Evolutionary conservation across 2,329 filamentous ascomycete species (phyloP).

Genomic region (Phoma sp.): DNA sequence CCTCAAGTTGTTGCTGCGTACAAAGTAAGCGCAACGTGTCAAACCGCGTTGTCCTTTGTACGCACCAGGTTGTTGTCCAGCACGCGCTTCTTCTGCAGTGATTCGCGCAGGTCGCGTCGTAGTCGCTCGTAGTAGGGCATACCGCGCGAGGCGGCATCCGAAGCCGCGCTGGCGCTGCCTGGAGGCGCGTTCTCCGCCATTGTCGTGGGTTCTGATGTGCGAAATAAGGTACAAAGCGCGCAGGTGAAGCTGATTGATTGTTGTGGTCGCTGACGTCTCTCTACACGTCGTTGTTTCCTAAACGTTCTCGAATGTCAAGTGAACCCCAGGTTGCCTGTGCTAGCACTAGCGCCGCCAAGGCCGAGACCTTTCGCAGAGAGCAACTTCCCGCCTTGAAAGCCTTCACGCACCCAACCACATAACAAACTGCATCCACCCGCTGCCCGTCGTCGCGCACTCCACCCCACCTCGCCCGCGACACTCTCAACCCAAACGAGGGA

Average conservation of each 20-base stretch:
- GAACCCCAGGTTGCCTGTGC: constrained; percentile 9
- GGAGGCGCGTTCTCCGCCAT: constrained; percentile 61
- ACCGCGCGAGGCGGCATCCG: constrained; percentile 58
- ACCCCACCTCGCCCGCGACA: neutral
- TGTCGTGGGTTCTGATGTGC: neutral
- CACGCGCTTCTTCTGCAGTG: constrained; percentile 69
- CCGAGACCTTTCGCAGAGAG: constrained; percentile 9
- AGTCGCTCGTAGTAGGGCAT: constrained; percentile 77
- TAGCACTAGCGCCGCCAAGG: constrained; percentile 4
- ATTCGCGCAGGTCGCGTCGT: constrained; percentile 70
- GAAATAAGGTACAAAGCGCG: neutral
- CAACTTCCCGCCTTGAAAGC: constrained; percentile 7
- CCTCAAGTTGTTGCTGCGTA: constrained; percentile 69
- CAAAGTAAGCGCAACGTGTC: constrained; percentile 22
- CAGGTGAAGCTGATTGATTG: neutral
- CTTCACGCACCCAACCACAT: neutral
- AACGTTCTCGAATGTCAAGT: constrained; percentile 3
- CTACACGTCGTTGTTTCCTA: neutral
- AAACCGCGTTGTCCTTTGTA: constrained; percentile 16
- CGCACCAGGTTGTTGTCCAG: constrained; percentile 68
- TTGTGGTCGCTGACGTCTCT: neutral
- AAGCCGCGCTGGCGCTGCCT: constrained; percentile 42
- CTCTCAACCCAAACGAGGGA: neutral
- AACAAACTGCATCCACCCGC: constrained; percentile 10
- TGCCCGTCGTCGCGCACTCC: constrained; percentile 1